phyloP scores from a whole-genome alignment of 2,329 filamentous ascomycete species.

The Microdochium bolleyi region DNA sequence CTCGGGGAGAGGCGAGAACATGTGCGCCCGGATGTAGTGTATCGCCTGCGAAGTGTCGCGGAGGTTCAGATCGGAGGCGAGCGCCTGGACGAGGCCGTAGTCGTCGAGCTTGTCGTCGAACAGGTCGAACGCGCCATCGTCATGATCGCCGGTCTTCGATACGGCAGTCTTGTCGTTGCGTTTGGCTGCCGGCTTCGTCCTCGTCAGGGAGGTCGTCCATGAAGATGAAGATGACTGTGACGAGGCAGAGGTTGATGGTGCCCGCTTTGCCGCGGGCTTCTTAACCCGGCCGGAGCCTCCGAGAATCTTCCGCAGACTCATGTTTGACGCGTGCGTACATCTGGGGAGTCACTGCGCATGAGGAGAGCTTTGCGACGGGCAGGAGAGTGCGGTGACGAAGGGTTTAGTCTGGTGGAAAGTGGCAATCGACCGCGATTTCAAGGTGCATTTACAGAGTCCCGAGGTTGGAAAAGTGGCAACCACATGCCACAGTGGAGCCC shows the following conservation, averaged over 20 bases:
- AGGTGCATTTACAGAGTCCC: background rate
- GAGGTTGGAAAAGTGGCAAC: background rate
- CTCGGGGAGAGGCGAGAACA: conserved; percentile 58
- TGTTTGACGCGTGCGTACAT: conserved; percentile 12
- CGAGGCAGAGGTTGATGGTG: conserved; percentile 8
- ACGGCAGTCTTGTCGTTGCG: conserved; percentile 4
- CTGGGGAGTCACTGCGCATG: background rate
- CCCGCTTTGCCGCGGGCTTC: conserved; percentile 16
- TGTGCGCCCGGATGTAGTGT: conserved; percentile 48
- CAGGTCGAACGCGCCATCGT: conserved; percentile 21
- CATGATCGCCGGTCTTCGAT: conserved; percentile 13
- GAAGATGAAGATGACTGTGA: conserved; percentile 10
- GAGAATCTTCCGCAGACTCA: conserved; percentile 21
- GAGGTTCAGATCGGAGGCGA: conserved; percentile 48
- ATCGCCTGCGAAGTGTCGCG: conserved; percentile 59
- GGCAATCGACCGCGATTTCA: background rate
- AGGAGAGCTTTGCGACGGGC: background rate
- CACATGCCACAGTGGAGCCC: background rate
- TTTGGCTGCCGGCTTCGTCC: conserved; percentile 12
- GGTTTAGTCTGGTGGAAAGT: background rate
- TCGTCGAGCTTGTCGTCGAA: conserved; percentile 49
- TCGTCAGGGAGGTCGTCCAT: conserved; percentile 15
- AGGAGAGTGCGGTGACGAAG: background rate
- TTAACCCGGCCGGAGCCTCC: conserved; percentile 22
- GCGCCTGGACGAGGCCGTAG: conserved; percentile 43